phyloP scores from a whole-genome alignment of 139 green algal species.

The Chlorella vulgaris region DNA sequence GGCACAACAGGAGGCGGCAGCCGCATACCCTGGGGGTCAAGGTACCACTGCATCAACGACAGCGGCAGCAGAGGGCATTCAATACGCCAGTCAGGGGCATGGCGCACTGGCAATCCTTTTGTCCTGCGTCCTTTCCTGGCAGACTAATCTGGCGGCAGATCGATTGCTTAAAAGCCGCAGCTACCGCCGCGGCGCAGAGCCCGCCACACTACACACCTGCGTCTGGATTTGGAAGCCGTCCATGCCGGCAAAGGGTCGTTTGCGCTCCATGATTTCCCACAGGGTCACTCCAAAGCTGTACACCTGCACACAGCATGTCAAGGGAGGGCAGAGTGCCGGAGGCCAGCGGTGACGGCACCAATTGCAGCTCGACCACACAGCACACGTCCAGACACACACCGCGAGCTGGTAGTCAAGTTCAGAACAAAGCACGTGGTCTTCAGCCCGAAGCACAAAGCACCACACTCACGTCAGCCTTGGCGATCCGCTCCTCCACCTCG shows the following conservation, averaged over 20 bases:
- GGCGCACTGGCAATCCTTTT: background rate
- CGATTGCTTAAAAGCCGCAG: too few relatives aligned
- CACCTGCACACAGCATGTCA: background rate
- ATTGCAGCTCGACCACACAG: too few relatives aligned
- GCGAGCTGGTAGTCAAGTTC: background rate
- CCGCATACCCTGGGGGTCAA: constrained; percentile 44
- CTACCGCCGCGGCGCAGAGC: background rate
- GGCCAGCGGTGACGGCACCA: too few relatives aligned
- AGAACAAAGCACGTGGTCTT: background rate
- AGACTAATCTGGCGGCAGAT: too few relatives aligned
- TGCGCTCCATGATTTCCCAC: constrained; percentile 50
- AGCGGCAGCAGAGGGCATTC: background rate
- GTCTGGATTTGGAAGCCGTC: constrained; percentile 55
- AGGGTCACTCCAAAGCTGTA: constrained; percentile 48
- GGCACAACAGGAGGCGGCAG: constrained; percentile 31
- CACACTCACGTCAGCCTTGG: constrained; percentile 48
- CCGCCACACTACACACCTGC: background rate
- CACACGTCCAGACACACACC: too few relatives aligned
- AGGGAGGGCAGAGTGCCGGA: too few relatives aligned
- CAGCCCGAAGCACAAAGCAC: constrained; percentile 5
- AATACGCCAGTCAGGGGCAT: too few relatives aligned
- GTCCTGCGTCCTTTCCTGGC: background rate
- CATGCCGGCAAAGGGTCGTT: constrained; percentile 51
- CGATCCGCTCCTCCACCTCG: constrained; percentile 16
- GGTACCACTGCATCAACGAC: constrained; percentile 34